Evolutionary conservation across 768 basidiomycete genomes (phyloP), one percentile per base, ranked within the genome.

Genomic region (Russula ochroleuca): DNA sequence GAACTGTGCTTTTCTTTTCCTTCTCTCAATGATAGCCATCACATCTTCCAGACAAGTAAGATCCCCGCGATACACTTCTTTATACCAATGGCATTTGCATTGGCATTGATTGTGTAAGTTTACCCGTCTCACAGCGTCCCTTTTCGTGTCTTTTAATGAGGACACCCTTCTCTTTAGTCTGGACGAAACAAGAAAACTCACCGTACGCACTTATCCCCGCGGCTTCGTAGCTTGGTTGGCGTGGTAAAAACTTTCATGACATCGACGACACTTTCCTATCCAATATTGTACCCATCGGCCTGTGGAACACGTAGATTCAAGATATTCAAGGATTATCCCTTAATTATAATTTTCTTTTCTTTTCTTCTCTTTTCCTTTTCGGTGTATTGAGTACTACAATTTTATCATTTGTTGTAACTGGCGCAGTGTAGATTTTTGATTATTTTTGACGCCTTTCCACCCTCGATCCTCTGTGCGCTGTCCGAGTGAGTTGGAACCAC

Each of bases 51-150:
- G 63, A 85, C 81, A 0, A 74, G 79, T 31, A 75, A 76, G 10
- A 77, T 83, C 65, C 69, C 70, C 1, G 75, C 70, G 19, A 76
- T 81, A 67, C 72, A 78, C 68, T 80, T 81, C 69, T 84, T 84
- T 72, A 73, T 85, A 1, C 83, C 83, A 0, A 72, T 84, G 65
- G 72, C 78, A 25, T 83, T 79, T 67, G 82, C 69, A 33, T 70
- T 57, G 66, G 61, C 19, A 7, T 37, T 72, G 28, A 57, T 72
- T 40, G 13, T 70, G 71, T 72, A 49, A 61, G 69, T 67, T 25
- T 4, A 40, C 13, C 2, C 19, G 13, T n/a, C 19, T 31, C 52
- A 10, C 17, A 6, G 23, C 14, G 13, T 54, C 19, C 25, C 4
- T 0, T 28, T 23, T 35, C 23, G 11, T 40, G 19, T 43, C 9